These are phyloP conservation scores for Lyophyllum decastes DNA, from an alignment of 768 basidiomycete species.

Conservation along the genomic window DNA sequence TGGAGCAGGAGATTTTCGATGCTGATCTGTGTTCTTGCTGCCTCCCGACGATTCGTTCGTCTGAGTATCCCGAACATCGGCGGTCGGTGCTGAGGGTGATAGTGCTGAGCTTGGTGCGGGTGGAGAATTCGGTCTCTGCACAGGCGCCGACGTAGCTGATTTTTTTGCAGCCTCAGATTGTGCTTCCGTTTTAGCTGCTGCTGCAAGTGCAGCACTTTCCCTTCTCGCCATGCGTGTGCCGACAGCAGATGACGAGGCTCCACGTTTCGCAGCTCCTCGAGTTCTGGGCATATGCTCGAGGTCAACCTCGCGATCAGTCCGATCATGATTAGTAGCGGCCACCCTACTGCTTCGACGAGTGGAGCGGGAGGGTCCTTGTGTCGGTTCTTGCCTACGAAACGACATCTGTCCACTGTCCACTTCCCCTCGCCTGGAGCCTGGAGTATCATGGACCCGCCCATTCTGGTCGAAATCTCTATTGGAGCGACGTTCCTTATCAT, in stretches of 20 bases:
- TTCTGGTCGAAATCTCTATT: constrained; percentile 3
- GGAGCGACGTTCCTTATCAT: neutral
- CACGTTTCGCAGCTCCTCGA: constrained; percentile 14
- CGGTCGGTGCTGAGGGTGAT: no score
- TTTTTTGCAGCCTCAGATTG: neutral
- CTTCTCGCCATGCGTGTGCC: constrained; percentile 9
- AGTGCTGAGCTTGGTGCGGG: no score
- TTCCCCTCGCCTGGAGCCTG: neutral
- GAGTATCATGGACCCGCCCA: neutral
- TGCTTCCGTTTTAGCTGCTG: constrained; percentile 11
- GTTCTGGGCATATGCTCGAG: constrained; percentile 12
- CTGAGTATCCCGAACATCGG: neutral
- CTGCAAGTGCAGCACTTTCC: constrained; percentile 9
- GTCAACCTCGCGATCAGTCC: neutral
- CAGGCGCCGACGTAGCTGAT: neutral
- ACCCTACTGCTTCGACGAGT: constrained; percentile 15
- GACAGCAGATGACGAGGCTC: constrained; percentile 4
- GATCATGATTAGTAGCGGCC: neutral
- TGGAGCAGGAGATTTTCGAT: neutral
- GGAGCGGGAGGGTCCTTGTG: constrained; percentile 11
- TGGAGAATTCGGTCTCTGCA: no score
- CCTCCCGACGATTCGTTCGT: neutral
- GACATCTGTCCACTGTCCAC: neutral
- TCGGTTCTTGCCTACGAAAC: neutral
- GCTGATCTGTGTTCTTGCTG: neutral